These are phyloP conservation scores for Albophoma yamanashiensis DNA, from an alignment of 2,329 filamentous ascomycete genomes.

Conservation along the genomic window DNA sequence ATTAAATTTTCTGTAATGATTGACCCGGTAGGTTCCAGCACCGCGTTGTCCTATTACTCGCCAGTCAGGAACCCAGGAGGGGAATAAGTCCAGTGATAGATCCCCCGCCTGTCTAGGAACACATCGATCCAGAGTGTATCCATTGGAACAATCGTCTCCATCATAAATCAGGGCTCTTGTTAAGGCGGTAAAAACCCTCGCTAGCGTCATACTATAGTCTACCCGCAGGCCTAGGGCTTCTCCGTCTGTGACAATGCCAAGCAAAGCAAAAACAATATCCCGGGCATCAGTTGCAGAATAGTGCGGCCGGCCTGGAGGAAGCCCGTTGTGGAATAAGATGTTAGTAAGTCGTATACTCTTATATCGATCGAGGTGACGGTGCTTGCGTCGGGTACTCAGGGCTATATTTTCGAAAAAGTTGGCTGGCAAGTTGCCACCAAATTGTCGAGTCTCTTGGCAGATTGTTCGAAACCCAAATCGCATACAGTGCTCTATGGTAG, in stretches of 20 bases:
- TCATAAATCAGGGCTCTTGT: neutral
- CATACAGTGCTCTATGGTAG: too few relatives aligned
- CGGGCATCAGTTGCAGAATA: neutral
- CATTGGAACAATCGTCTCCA: too few relatives aligned
- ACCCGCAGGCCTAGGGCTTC: neutral
- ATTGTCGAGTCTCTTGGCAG: too few relatives aligned
- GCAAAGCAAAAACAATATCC: neutral
- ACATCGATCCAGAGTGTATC: neutral
- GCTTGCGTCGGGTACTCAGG: neutral
- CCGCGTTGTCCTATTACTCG: neutral
- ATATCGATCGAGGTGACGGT: too few relatives aligned
- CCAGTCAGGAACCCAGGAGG: neutral
- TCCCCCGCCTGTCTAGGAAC: neutral
- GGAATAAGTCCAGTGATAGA: neutral
- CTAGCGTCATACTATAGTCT: neutral
- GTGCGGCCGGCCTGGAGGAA: neutral
- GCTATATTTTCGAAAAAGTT: neutral
- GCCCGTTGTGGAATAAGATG: neutral
- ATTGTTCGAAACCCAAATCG: too few relatives aligned
- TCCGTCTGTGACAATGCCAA: neutral
- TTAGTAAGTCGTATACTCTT: neutral
- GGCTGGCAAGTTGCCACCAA: too few relatives aligned
- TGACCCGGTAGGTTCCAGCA: neutral
- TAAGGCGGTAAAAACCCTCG: neutral
- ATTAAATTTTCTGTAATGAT: neutral